Conservation (phyloP, 83 land plant genomes). For the Picea engelmannii region DNA sequence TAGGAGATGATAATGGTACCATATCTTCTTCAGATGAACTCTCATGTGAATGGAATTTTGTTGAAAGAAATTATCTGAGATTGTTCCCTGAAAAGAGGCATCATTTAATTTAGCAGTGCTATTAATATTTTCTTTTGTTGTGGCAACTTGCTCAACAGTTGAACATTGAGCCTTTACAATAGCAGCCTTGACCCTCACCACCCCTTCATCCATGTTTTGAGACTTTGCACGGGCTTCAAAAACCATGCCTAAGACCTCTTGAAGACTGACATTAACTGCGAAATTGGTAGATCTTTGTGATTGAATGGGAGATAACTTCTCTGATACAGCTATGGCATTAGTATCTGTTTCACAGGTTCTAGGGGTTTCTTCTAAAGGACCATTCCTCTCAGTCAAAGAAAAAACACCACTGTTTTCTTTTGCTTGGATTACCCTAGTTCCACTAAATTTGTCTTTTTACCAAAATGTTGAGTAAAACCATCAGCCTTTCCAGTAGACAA, state of each 20-base stretch:
- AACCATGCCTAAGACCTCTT: constrained; percentile 31
- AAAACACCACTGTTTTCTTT: background rate
- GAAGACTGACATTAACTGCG: constrained; percentile 39
- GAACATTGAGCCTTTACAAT: background rate
- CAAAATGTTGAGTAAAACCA: background rate
- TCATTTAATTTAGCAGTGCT: background rate
- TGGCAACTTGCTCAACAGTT: constrained; percentile 3
- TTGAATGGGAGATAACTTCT: background rate
- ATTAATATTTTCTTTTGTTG: background rate
- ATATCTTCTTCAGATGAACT: constrained; percentile 11
- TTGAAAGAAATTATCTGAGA: constrained; percentile 14
- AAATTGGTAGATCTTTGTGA: background rate
- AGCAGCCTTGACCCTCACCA: constrained; percentile 40
- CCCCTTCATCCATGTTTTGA: constrained; percentile 29
- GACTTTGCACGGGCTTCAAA: constrained; percentile 23
- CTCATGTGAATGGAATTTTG: background rate
- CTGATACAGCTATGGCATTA: background rate
- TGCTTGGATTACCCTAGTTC: background rate
- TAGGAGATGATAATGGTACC: background rate
- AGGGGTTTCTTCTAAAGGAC: background rate
- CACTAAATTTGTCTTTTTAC: background rate
- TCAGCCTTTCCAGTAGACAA: constrained; percentile 31
- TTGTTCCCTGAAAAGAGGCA: constrained; percentile 17
- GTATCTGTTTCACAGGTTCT: constrained; percentile 21
- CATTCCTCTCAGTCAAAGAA: background rate